A percentile compares a stretch with the other conserved stretches of the same genome.
These are phyloP conservation scores for Aurinia saxatilis DNA, from an alignment of 345 rosid genomes.

Conservation along the genomic window DNA sequence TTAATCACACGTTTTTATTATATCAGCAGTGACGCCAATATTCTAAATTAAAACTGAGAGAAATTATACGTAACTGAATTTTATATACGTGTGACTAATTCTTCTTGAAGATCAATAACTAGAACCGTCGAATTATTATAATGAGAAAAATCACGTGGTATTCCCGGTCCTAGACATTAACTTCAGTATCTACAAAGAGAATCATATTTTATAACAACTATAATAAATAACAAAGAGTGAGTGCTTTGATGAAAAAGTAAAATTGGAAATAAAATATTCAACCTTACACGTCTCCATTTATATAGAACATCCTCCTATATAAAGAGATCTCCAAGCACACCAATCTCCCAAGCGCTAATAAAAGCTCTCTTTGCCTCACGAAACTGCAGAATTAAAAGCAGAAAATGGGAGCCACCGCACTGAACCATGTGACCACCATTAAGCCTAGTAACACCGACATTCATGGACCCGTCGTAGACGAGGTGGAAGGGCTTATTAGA, in stretches of 20 bases:
- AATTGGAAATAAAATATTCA: not conserved
- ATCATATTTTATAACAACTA: conserved; percentile 6
- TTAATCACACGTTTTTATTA: conserved; percentile 16
- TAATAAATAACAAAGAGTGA: conserved; percentile 11
- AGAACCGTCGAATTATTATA: not conserved
- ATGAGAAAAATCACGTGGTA: not conserved
- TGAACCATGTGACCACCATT: conserved; percentile 15
- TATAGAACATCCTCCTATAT: conserved; percentile 13
- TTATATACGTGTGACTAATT: not conserved
- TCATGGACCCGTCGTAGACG: conserved; percentile 42
- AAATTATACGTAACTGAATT: not conserved
- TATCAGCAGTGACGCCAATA: conserved; percentile 2
- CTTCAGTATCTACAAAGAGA: not conserved
- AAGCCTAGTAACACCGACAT: conserved; percentile 16
- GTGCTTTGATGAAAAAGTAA: not conserved
- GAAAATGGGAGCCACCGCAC: conserved; percentile 24
- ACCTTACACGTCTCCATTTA: conserved; percentile 20
- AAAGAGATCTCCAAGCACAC: conserved; percentile 11
- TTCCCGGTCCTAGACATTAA: conserved; percentile 12
- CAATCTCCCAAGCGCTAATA: conserved; percentile 3
- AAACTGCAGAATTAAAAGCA: not conserved
- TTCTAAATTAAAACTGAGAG: not conserved
- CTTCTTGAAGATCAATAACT: not conserved
- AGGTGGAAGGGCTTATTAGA: conserved; percentile 56
- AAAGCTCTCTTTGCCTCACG: conserved; percentile 8